Evolutionary conservation across 805 yeast species (phyloP).

Genomic region (Yamadazyma philogaea): DNA sequence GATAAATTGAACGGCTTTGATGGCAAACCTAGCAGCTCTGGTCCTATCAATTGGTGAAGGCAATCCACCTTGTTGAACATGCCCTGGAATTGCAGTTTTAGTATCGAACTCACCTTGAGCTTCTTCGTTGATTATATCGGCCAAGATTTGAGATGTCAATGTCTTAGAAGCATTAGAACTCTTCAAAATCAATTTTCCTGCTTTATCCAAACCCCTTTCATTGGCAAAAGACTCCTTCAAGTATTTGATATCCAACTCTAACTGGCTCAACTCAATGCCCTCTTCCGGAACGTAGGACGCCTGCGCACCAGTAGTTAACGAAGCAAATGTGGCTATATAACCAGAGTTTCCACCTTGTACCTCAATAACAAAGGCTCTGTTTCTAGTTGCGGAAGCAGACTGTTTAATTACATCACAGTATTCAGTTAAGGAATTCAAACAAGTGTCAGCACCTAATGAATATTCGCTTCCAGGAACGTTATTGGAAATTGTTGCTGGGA

Average conservation of each 20-base stretch:
- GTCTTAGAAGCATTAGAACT: constrained; percentile 80
- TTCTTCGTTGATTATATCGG: constrained; percentile 79
- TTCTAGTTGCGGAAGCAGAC: constrained; percentile 90
- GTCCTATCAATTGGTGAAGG: constrained; percentile 95
- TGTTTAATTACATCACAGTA: constrained; percentile 96
- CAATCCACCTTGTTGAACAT: constrained; percentile 94
- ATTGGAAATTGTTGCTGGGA: constrained; percentile 95
- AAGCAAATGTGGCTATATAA: constrained; percentile 81
- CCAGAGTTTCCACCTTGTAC: constrained; percentile 99
- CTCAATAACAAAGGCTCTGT: constrained; percentile 92
- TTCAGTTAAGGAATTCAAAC: constrained; percentile 83
- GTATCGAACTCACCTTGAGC: constrained; percentile 78
- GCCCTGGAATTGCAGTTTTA: constrained; percentile 96
- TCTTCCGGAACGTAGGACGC: constrained; percentile 91
- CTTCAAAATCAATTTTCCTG: constrained; percentile 83
- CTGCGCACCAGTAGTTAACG: constrained; percentile 85
- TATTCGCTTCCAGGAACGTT: constrained; percentile 99
- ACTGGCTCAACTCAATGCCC: constrained; percentile 61
- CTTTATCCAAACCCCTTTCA: constrained; percentile 75
- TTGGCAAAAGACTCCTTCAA: constrained; percentile 64
- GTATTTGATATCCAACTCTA: constrained; percentile 72
- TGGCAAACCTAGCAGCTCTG: constrained; percentile 83
- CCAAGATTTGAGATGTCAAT: constrained; percentile 76
- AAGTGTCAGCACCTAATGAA: constrained; percentile 93
- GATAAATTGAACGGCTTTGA: constrained; percentile 83